Base-by-base conservation (phyloP, 768 basidiomycete species). In the Thelephora ganbajun region DNA sequence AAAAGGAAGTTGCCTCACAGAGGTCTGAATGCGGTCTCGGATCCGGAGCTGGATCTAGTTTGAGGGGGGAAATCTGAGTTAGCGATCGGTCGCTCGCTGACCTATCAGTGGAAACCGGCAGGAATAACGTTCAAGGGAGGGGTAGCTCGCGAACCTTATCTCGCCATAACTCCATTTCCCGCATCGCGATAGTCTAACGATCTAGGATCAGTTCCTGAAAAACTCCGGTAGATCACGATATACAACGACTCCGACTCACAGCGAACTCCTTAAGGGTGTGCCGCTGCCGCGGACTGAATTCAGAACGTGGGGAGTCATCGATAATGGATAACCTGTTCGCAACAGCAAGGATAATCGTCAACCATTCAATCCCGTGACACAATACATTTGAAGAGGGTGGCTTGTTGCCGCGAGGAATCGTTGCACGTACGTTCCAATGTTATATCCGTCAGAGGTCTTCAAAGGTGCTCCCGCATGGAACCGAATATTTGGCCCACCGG, bases 191-290 rank as follows among this genome's bases (percentile, higher is more conserved):
- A 2, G 87, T 89, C 71, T 70, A 46, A 44, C n/a, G 33, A 33
- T 22, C 22, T 43, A 18, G 14, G 6, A 14, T 60, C 16, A 42
- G 36, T 6, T 30, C 1, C 30, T 2, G 5, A 35, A 11, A 7
- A 6, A 14, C 12, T 14, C 7, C 13, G 1, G 14, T 7, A 22
- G 6, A 19, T 12, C 9, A 13, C 33, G 22, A 39, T 9, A 35
- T 12, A 44, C 23, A 35, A 39, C 37, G 18, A 16, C 36, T 23
- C 12, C 1, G 6, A 16, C 39, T 7, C 57, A 71, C 67, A 48
- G 93, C 92, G 57, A 96, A 96, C 62, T 96, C 93, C 61, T 94
- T 94, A 52, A 97, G 69, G 2, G 89, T 89, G 66, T 94, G 86
- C 43, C 91, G 69, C 56, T 92, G 88, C 41, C 92, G 70, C 7